Evolutionary conservation across 306 rosid genomes (phyloP).

Genomic region (Castanea sativa): DNA sequence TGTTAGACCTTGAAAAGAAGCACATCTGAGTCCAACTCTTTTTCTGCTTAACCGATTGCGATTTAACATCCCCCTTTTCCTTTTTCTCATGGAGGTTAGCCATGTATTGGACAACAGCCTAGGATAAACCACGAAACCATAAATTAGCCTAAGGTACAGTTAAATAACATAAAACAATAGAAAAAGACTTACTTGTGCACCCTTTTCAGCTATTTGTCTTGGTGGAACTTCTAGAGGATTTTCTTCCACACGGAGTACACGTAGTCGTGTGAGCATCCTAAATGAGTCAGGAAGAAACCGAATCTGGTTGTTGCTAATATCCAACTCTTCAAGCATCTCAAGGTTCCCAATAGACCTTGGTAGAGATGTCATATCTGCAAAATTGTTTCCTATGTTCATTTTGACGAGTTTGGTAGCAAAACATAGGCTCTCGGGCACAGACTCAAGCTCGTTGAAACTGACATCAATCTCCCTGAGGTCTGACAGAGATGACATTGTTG

Average conservation of each 20-base stretch:
- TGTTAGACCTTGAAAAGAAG: conserved; percentile 67
- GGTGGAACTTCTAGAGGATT: conserved; percentile 95
- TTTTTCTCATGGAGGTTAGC: conserved; percentile 54
- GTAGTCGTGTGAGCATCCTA: conserved; percentile 58
- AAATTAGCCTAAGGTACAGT: conserved; percentile 12
- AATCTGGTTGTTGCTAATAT: conserved; percentile 88
- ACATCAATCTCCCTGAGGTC: conserved; percentile 78
- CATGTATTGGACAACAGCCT: conserved; percentile 95
- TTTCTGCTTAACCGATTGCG: conserved; percentile 58
- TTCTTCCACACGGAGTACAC: conserved; percentile 67
- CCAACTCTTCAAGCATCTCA: conserved; percentile 87
- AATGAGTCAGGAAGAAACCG: conserved; percentile 75
- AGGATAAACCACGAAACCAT: conserved; percentile 30
- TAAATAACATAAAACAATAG: conserved; percentile 7
- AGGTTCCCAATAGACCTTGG: conserved; percentile 90
- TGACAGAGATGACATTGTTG: conserved; percentile 73
- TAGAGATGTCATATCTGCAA: conserved; percentile 67
- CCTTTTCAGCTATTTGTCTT: conserved; percentile 63
- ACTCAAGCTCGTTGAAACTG: conserved; percentile 87
- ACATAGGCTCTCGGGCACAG: conserved; percentile 84
- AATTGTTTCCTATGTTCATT: conserved; percentile 83
- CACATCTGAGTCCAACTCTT: conserved; percentile 78
- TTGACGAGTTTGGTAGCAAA: conserved; percentile 80
- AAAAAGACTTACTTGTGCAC: conserved; percentile 65
- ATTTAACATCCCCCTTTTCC: conserved; percentile 49